These are phyloP conservation scores for Lignosus rhinocerotis DNA, from an alignment of 1,284 basidiomycete species.

Conservation along the genomic window DNA sequence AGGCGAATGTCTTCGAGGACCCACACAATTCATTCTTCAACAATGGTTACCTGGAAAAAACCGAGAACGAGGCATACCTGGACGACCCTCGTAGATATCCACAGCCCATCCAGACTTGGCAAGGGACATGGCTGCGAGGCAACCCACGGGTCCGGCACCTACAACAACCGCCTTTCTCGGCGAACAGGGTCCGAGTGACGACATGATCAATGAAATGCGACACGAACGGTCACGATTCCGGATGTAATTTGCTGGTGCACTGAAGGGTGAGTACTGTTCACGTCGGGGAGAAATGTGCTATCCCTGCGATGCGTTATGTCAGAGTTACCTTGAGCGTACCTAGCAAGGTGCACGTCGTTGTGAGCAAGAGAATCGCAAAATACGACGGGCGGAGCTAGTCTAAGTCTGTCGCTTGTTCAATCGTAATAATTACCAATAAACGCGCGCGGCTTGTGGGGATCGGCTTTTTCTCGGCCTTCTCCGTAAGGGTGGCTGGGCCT, in stretches of 20 bases:
- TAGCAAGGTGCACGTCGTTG: background rate
- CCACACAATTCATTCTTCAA: constrained; percentile 11
- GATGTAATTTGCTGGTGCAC: constrained; percentile 16
- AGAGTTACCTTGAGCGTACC: background rate
- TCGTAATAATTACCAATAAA: background rate
- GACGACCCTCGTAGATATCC: constrained; percentile 85
- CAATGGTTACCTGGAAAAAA: constrained; percentile 21
- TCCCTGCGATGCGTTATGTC: background rate
- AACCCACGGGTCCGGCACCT: constrained; percentile 95
- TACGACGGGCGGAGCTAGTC: too few species aligned
- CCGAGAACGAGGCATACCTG: constrained; percentile 54
- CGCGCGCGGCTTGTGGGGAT: constrained; percentile 5
- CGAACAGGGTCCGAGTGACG: constrained; percentile 11
- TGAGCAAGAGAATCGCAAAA: background rate
- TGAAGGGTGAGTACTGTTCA: constrained; percentile 7
- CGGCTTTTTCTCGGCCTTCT: constrained; percentile 19
- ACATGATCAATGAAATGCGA: constrained; percentile 8
- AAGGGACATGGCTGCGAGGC: constrained; percentile 85
- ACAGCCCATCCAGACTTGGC: constrained; percentile 90
- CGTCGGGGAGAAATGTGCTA: background rate
- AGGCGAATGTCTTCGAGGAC: constrained; percentile 63
- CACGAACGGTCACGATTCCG: constrained; percentile 9
- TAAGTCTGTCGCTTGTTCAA: too few species aligned
- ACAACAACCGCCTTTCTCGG: constrained; percentile 57
- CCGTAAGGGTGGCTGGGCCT: constrained; percentile 12